These are phyloP conservation scores for Gossypium thurberi DNA, from an alignment of 345 rosid species.

Conservation along the genomic window DNA sequence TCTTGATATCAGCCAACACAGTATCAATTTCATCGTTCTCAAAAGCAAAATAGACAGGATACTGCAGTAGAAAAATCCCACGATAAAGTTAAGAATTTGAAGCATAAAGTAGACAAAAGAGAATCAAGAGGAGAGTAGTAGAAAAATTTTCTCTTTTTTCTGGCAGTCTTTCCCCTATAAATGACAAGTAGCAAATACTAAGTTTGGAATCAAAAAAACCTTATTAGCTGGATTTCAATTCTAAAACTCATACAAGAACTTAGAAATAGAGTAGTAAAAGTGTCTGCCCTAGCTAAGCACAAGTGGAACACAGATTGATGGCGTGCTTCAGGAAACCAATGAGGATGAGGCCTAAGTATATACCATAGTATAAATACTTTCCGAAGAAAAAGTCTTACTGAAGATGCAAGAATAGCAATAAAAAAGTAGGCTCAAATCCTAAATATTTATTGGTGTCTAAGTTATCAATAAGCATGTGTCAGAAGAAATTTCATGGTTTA, in stretches of 20 bases:
- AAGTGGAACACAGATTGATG: background rate
- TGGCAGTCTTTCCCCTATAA: background rate
- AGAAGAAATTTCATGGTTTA: background rate
- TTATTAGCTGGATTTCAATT: background rate
- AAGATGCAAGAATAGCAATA: background rate
- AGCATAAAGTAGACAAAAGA: background rate
- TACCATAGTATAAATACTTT: background rate
- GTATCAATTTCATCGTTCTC: slow-evolving; percentile 77
- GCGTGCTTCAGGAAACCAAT: background rate
- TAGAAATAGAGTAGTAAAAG: background rate
- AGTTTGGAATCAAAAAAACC: background rate
- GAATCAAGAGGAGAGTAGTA: background rate
- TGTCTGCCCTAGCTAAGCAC: background rate
- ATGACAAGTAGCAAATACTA: background rate
- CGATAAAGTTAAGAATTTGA: slow-evolving; percentile 1
- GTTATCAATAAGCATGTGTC: background rate
- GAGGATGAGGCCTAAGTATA: background rate
- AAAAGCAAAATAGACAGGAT: slow-evolving; percentile 92
- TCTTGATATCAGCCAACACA: slow-evolving; percentile 78
- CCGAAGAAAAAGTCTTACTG: background rate
- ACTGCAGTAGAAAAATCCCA: slow-evolving; percentile 38
- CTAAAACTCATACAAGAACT: background rate
- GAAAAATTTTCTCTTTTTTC: background rate
- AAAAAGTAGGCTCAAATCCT: background rate
- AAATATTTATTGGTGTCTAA: background rate